Percentiles rank a stretch among this genome's conserved stretches.
These are phyloP conservation scores for Paramecium biaurelia DNA, from an alignment of 73 alveolate species.

Conservation along the genomic window DNA sequence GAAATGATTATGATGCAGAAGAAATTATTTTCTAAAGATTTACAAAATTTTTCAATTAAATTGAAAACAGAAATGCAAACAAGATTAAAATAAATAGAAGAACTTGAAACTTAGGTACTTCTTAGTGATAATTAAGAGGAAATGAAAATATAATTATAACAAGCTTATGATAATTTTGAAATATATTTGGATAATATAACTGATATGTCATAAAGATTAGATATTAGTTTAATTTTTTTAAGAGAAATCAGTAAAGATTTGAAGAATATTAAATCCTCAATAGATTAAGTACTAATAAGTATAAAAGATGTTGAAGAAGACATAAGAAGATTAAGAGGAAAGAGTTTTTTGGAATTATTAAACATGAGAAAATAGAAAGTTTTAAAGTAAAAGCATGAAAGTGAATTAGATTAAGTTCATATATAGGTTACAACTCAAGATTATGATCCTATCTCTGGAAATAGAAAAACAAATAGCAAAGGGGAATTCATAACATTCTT, in stretches of 20 bases:
- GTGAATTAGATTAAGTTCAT: neutral
- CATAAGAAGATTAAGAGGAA: neutral
- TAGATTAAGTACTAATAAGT: neutral
- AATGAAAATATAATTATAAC: neutral
- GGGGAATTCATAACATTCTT: neutral
- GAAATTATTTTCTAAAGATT: neutral
- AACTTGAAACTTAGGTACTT: neutral
- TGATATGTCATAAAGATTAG: neutral
- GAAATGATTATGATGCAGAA: neutral
- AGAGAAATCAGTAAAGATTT: conserved; percentile 9
- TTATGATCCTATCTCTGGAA: neutral
- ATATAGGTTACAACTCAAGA: neutral
- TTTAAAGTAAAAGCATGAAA: neutral
- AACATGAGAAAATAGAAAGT: neutral
- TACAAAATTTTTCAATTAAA: neutral
- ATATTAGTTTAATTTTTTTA: neutral
- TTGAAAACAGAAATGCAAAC: neutral
- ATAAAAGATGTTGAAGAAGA: neutral
- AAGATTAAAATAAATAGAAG: neutral
- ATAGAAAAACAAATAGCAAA: neutral
- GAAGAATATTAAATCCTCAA: neutral
- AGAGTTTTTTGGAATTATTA: neutral
- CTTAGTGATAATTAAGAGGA: neutral
- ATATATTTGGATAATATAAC: neutral
- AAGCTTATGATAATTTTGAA: neutral